Base-by-base conservation (phyloP, 139 green algal genomes). In the Chlorella sp. region DNA sequence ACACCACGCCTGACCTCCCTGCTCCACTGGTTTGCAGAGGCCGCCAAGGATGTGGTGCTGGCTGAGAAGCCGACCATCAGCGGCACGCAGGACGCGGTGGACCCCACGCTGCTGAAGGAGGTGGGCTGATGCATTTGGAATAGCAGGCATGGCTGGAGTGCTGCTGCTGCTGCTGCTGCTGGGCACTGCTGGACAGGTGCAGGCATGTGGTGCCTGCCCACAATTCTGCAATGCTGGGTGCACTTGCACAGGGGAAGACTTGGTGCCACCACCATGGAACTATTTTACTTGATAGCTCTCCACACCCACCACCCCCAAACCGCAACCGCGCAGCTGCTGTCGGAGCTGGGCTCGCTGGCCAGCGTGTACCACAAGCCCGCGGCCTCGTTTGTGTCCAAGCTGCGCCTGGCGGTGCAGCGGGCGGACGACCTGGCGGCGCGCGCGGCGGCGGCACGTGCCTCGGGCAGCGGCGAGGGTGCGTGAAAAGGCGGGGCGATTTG, bases 281-380 rank as follows among this genome's bases (percentile, higher is more conserved):
- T n/a, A n/a, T n/a, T n/a, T n/a, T n/a, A n/a, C n/a, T n/a, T n/a
- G n/a, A n/a, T n/a, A n/a, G n/a, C n/a, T n/a, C n/a, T n/a, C n/a
- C n/a, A n/a, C n/a, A n/a, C n/a, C n/a, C n/a, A n/a, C n/a, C n/a
- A n/a, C n/a, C n/a, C n/a, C n/a, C n/a, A n/a, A n/a, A n/a, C n/a
- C n/a, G n/a, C n/a, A n/a, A 8, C 11, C 8, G 51, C 24, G 51
- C 51, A 60, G 73, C 91, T 99, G 56, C 89, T 99, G 48, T 62
- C 58, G 38, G 92, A 97, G 84, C 93, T 97, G 67, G 90, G 90
- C 82, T 96, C 92, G 32, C 90, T 99, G n/a, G 91, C 96, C 8
- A 94, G 90, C 11, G 96, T 99, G 43, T 99, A 98, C 90, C 97
- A 99, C 88, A 97, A 96, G 83, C 97, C 97, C 43, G 90, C 96